These are phyloP conservation scores for Globisporangium mamillatum DNA, from an alignment of 352 stramenopile species.

Conservation along the genomic window DNA sequence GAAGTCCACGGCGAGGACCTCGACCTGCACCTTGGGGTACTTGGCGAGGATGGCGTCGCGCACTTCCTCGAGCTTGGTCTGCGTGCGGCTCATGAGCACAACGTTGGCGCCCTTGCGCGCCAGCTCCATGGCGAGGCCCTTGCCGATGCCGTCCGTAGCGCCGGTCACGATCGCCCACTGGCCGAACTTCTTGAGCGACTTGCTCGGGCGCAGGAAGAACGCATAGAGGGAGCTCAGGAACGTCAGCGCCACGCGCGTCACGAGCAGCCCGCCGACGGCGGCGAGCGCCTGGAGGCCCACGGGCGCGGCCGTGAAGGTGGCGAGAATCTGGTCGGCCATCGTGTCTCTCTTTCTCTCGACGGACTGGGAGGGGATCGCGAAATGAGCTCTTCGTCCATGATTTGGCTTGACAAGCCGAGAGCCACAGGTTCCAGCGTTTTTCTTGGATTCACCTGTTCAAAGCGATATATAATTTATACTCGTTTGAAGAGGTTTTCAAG, in stretches of 20 bases:
- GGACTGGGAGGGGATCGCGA: background rate
- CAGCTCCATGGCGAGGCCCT: slow-evolving; percentile 92
- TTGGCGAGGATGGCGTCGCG: slow-evolving; percentile 93
- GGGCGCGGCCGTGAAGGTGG: slow-evolving; percentile 29
- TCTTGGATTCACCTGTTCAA: background rate
- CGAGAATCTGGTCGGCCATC: slow-evolving; percentile 14
- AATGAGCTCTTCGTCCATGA: background rate
- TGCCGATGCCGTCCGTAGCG: slow-evolving; percentile 93
- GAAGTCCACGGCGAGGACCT: slow-evolving; percentile 93
- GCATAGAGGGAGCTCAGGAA: slow-evolving; percentile 54
- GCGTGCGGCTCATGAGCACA: slow-evolving; percentile 96
- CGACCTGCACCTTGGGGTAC: slow-evolving; percentile 86
- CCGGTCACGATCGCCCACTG: slow-evolving; percentile 98
- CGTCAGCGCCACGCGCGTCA: slow-evolving; percentile 51
- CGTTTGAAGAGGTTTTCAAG: background rate
- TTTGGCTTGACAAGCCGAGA: background rate
- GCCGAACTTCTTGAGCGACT: slow-evolving; percentile 94
- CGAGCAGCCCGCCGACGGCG: slow-evolving; percentile 42
- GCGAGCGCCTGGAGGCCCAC: slow-evolving; percentile 42
- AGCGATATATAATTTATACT: background rate
- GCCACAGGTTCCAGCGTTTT: background rate
- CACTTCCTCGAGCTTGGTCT: slow-evolving; percentile 93
- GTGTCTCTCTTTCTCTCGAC: background rate
- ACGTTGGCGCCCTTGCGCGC: slow-evolving; percentile 97
- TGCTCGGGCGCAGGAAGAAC: slow-evolving; percentile 93